Percentiles rank a stretch among this genome's conserved stretches.
These are phyloP conservation scores for Deakozyma indianensis DNA, from an alignment of 805 yeast genomes.

Conservation along the genomic window DNA sequence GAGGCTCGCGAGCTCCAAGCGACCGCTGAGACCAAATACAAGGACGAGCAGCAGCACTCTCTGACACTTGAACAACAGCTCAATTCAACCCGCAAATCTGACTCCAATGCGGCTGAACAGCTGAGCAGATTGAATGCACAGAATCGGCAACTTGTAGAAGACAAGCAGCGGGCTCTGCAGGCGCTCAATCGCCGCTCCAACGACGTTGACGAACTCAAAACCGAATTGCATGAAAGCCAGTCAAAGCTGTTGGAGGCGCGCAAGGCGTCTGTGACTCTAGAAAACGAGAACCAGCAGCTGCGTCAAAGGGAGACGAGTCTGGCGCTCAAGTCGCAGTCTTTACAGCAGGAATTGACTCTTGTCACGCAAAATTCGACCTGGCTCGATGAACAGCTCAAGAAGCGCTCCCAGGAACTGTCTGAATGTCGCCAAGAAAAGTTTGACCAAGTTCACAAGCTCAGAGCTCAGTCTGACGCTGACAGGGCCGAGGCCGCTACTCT, in stretches of 20 bases:
- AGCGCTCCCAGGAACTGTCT: slow-evolving; percentile 20
- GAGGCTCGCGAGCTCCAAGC: not conserved
- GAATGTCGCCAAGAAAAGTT: slow-evolving; percentile 7
- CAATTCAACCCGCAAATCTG: not conserved
- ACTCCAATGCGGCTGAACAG: not conserved
- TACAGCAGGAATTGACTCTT: slow-evolving; percentile 7
- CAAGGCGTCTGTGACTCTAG: not conserved
- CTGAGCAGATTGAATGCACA: not conserved
- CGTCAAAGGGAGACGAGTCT: not conserved
- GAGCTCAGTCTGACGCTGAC: slow-evolving; percentile 22
- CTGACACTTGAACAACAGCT: not conserved
- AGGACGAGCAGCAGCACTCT: not conserved
- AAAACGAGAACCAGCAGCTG: not conserved
- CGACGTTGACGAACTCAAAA: not conserved
- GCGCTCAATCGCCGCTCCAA: not conserved
- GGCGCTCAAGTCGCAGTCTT: not conserved
- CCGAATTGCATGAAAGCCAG: not conserved
- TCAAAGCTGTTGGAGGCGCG: not conserved
- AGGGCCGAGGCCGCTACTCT: slow-evolving; percentile 20
- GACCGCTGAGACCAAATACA: not conserved
- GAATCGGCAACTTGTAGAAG: not conserved
- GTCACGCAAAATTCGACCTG: slow-evolving; percentile 28
- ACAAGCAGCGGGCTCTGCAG: not conserved
- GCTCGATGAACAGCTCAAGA: slow-evolving; percentile 26
- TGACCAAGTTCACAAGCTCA: slow-evolving; percentile 19